Conservation (phyloP, 352 stramenopile species). For the Plasmopara viticola region DNA sequence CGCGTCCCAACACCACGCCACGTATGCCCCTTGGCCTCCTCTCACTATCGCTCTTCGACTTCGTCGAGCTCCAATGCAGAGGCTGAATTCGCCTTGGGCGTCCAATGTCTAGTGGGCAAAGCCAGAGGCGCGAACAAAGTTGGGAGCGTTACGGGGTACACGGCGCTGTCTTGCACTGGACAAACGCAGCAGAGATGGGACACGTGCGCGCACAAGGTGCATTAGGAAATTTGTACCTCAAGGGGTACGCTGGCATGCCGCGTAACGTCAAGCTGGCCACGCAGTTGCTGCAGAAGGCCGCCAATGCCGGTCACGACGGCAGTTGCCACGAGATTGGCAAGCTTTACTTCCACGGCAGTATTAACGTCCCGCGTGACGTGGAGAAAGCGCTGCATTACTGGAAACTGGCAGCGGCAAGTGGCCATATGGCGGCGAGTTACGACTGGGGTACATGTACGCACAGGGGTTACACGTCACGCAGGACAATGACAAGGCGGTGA, state of each 20-base stretch:
- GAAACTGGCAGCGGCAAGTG: conserved; percentile 43
- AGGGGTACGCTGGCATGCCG: conserved; percentile 42
- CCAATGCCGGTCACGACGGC: conserved; percentile 56
- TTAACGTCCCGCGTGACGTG: conserved; percentile 25
- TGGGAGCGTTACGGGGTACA: conserved; percentile 34
- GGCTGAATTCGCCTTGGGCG: conserved; percentile 51
- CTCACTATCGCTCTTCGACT: conserved; percentile 8
- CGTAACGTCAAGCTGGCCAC: conserved; percentile 39
- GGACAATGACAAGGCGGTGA: conserved; percentile 48
- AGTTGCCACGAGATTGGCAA: conserved; percentile 75
- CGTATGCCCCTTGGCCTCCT: conserved; percentile 1
- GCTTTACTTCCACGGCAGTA: conserved; percentile 53
- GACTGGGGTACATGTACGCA: conserved; percentile 74
- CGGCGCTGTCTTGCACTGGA: conserved; percentile 68
- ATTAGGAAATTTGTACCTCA: conserved; percentile 64
- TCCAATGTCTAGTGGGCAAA: conserved; percentile 53
- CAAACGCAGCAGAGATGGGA: conserved; percentile 60
- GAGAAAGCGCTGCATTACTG: conserved; percentile 56
- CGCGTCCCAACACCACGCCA: conserved; percentile 7
- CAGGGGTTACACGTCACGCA: conserved; percentile 55
- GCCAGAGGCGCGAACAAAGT: conserved; percentile 14
- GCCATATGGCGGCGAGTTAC: conserved; percentile 68
- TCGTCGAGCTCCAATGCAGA: conserved; percentile 21
- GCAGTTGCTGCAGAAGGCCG: conserved; percentile 56
- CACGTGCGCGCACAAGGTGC: conserved; percentile 66